Base-by-base conservation (phyloP, 1,284 basidiomycete genomes). In the Testicularia cyperi region DNA sequence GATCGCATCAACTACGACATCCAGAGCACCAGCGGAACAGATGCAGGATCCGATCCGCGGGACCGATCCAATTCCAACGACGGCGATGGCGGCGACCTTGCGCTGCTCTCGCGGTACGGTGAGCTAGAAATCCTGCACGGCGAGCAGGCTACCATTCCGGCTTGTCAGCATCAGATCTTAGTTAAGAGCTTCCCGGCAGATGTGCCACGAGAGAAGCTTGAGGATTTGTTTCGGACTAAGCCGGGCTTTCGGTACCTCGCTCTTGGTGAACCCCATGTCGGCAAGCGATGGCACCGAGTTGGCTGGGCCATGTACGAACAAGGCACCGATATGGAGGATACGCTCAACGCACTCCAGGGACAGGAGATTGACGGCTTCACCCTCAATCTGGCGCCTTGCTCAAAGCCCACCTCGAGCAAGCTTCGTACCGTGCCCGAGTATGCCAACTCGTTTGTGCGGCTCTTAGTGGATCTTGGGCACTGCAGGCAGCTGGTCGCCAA, bases 281-380 rank as follows among this genome's bases (percentile, higher is more conserved):
- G 45, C 41, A 71, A 69, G 36, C 35, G 52, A 14, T 72, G 60
- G 53, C 46, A 57, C 32, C 55, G 71, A 20, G 54, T 68, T 20
- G 72, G 67, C n/a, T 72, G 68, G 56, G 71, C 65, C 26, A 58
- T 63, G 47, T 73, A 70, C 46, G 68, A 68, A 12, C 41, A 46
- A 1, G 55, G 41, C 19, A 62, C 60, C 16, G 66, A 70, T 24
- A 54, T 70, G 40, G 40, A 62, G 29, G 63, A 52, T 27, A 56
- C 56, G 3, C 51, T 68, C 24, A 40, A 53, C 12, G 41, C 51
- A 20, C 57, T 74, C 4, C 64, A 70, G 37, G 65, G 52, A 22
- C 38, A 40, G 12, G 45, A 61, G 26, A 42, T 73, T 29, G 63
- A 56, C 13, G 58, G 55, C 33, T 61, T 67, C 35, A 48, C 53